Conservation (phyloP, 805 yeast genomes). For the Candida ponderosae region DNA sequence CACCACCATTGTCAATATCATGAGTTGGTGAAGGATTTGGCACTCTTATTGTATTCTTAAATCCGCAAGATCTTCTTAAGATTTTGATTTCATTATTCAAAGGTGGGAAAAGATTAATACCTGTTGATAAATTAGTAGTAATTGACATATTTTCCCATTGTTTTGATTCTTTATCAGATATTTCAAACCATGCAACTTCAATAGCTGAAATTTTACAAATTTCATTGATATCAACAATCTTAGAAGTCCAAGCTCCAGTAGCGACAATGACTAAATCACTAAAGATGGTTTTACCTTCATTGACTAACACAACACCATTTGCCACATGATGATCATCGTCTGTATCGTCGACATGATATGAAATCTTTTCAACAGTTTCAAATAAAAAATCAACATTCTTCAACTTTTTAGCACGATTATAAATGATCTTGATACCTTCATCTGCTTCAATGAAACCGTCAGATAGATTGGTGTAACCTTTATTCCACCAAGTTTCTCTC, state of each 20-base stretch:
- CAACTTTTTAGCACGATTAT: constrained; percentile 9
- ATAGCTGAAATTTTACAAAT: constrained; percentile 6
- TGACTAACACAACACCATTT: constrained; percentile 5
- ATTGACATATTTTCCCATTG: constrained; percentile 8
- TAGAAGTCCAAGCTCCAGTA: constrained; percentile 13
- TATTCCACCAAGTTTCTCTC: constrained; percentile 8
- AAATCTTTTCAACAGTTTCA: constrained; percentile 7
- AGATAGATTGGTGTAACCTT: constrained; percentile 6
- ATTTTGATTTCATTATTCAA: constrained; percentile 8
- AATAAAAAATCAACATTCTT: constrained; percentile 6
- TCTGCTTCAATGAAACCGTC: constrained; percentile 11
- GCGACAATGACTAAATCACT: constrained; percentile 8
- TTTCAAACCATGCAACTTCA: constrained; percentile 11
- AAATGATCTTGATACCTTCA: constrained; percentile 5
- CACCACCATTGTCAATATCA: not conserved
- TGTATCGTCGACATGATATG: not conserved
- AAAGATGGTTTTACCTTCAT: constrained; percentile 1
- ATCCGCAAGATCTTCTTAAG: constrained; percentile 9
- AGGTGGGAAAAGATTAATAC: constrained; percentile 13
- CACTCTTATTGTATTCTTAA: constrained; percentile 4
- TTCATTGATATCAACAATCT: constrained; percentile 8
- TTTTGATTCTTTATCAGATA: constrained; percentile 6
- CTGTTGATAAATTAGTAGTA: constrained; percentile 9
- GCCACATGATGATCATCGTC: constrained; percentile 4
- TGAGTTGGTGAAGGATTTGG: constrained; percentile 1